Evolutionary conservation across 2,329 filamentous ascomycete genomes (phyloP).

Genomic region (Cladosporium sp.): DNA sequence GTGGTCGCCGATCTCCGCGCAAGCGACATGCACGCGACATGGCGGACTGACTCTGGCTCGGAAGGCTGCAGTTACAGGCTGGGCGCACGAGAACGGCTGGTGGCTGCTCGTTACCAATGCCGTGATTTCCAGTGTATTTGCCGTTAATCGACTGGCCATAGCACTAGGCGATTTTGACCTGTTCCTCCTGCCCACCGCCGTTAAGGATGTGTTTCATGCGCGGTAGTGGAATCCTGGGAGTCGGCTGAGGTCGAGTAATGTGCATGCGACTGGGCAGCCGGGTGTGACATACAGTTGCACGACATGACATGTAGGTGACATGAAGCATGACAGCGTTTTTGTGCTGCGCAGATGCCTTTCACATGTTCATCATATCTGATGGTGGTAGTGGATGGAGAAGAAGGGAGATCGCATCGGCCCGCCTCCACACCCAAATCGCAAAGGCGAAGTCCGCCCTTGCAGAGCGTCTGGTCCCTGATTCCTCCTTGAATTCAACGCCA

Average conservation of each 20-base stretch:
- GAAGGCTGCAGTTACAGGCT: conserved; percentile 7
- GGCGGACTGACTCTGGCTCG: conserved; percentile 1
- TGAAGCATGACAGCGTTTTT: too few relatives aligned
- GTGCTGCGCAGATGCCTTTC: not conserved
- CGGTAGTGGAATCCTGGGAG: too few relatives aligned
- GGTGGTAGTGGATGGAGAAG: too few relatives aligned
- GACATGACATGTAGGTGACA: too few relatives aligned
- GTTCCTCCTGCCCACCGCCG: too few relatives aligned
- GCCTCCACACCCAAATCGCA: conserved; percentile 1
- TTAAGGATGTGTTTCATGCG: too few relatives aligned
- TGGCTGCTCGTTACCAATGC: not conserved
- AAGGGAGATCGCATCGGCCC: not conserved
- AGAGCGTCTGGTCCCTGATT: conserved; percentile 8
- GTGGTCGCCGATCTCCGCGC: conserved; percentile 2
- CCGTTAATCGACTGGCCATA: too few relatives aligned
- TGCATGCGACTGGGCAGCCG: too few relatives aligned
- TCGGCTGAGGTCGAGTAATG: too few relatives aligned
- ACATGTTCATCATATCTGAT: not conserved
- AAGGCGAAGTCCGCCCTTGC: conserved; percentile 6
- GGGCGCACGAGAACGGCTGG: not conserved
- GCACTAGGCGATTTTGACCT: too few relatives aligned
- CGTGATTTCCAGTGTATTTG: not conserved
- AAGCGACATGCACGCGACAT: conserved; percentile 1
- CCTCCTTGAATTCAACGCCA: not conserved
- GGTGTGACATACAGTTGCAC: too few relatives aligned